Conservation (phyloP, 345 rosid species). For the Anastatica hierochuntica region DNA sequence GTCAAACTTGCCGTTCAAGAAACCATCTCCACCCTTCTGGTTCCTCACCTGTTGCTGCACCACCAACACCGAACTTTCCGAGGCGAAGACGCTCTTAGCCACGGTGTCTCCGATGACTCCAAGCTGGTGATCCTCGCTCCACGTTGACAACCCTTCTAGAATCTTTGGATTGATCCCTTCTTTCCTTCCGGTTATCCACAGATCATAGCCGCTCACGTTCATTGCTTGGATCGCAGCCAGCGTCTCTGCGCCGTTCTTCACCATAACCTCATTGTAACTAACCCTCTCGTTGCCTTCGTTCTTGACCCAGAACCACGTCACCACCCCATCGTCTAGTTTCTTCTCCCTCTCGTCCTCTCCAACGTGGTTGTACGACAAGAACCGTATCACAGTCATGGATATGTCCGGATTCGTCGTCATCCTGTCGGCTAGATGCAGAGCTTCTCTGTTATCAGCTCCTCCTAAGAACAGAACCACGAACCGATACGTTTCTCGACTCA, state of each 20-base stretch:
- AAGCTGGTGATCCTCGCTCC: constrained; percentile 47
- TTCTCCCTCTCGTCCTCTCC: constrained; percentile 57
- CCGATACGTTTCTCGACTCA: constrained; percentile 12
- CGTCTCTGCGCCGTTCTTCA: constrained; percentile 58
- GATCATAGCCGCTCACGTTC: constrained; percentile 34
- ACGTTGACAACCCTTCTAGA: constrained; percentile 43
- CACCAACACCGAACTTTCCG: constrained; percentile 51
- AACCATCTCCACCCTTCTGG: constrained; percentile 24
- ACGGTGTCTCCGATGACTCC: constrained; percentile 61
- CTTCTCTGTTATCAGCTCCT: constrained; percentile 77
- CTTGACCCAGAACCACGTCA: constrained; percentile 70
- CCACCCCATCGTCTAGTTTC: constrained; percentile 71
- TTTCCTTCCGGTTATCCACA: constrained; percentile 69
- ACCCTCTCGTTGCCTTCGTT: constrained; percentile 50
- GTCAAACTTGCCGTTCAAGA: constrained; percentile 25
- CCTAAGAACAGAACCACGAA: constrained; percentile 51
- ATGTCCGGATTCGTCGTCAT: constrained; percentile 41
- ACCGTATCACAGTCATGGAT: constrained; percentile 37
- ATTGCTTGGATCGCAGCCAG: constrained; percentile 47
- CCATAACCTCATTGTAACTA: constrained; percentile 50
- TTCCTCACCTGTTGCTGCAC: constrained; percentile 57
- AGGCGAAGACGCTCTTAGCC: constrained; percentile 37
- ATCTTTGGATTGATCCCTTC: constrained; percentile 52
- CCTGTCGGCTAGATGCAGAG: constrained; percentile 46
- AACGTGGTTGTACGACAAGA: constrained; percentile 38